Conservation (phyloP, 768 basidiomycete species). For the Suillus occidentalis region DNA sequence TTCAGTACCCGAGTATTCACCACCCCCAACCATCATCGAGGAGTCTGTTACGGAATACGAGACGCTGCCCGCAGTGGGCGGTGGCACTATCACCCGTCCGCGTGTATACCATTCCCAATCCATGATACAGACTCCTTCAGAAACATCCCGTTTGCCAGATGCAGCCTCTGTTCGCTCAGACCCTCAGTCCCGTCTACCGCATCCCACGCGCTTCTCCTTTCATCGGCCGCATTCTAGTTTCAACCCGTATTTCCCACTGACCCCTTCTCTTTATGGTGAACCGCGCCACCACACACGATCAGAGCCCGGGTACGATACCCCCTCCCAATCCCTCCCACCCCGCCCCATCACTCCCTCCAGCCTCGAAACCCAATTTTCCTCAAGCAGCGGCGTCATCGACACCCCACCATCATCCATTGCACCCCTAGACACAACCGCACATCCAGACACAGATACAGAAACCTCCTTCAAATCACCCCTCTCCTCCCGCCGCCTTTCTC, state of each 20-base stretch:
- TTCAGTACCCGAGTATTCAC: slow-evolving; percentile 44
- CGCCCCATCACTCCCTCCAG: slow-evolving; percentile 53
- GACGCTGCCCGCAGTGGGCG: slow-evolving; percentile 89
- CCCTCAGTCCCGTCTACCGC: background rate
- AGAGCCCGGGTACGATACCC: slow-evolving; percentile 21
- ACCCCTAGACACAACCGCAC: background rate
- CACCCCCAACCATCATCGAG: slow-evolving; percentile 43
- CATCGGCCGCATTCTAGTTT: slow-evolving; percentile 27
- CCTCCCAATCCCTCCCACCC: slow-evolving; percentile 21
- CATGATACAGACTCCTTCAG: slow-evolving; percentile 52
- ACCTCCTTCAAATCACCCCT: slow-evolving; percentile 19
- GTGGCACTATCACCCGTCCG: slow-evolving; percentile 83
- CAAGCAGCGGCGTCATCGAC: slow-evolving; percentile 41
- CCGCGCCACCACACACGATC: slow-evolving; percentile 15
- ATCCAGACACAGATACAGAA: slow-evolving; percentile 8
- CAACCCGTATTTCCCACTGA: slow-evolving; percentile 15
- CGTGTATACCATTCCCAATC: slow-evolving; percentile 86
- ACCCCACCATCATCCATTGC: slow-evolving; percentile 44
- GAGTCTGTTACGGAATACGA: slow-evolving; percentile 69
- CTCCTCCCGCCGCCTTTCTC: slow-evolving; percentile 32
- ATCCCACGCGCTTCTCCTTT: slow-evolving; percentile 9
- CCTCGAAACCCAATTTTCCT: slow-evolving; percentile 48
- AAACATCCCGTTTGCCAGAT: slow-evolving; percentile 34
- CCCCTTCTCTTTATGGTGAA: background rate
- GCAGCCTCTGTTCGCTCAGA: slow-evolving; percentile 37